These are phyloP conservation scores for Didymella keratinophila DNA, from an alignment of 2,329 filamentous ascomycete species.

Conservation along the genomic window DNA sequence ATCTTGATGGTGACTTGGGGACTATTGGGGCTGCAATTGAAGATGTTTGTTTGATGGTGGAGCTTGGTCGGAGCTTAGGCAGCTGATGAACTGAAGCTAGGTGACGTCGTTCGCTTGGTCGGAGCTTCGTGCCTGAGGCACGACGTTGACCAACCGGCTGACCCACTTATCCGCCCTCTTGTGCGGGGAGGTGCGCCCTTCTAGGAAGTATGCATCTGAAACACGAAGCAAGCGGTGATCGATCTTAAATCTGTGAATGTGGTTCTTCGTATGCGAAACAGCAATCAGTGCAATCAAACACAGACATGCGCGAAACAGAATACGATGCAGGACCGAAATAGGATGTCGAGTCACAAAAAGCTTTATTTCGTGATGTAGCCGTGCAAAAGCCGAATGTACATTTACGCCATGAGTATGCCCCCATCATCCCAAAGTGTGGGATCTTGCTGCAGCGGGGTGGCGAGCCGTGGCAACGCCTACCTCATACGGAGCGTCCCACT, in stretches of 20 bases:
- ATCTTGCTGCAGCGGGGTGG: slow-evolving; percentile 40
- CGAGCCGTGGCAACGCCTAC: slow-evolving; percentile 41
- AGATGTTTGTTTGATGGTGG: slow-evolving; percentile 20
- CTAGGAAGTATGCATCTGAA: not conserved
- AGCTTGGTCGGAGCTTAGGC: slow-evolving; percentile 26
- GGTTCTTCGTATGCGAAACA: not conserved
- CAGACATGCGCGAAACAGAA: not conserved
- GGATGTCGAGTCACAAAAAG: slow-evolving; percentile 35
- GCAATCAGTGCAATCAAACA: not conserved
- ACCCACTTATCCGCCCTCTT: slow-evolving; percentile 6
- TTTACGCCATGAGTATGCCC: slow-evolving; percentile 52
- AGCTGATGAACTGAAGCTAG: slow-evolving; percentile 31
- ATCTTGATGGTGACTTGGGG: slow-evolving; percentile 36
- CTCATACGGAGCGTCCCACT: slow-evolving; percentile 40
- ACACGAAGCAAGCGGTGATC: not conserved
- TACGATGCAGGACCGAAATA: not conserved
- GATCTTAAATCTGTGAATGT: not conserved
- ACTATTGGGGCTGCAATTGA: slow-evolving; percentile 5
- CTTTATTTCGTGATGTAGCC: slow-evolving; percentile 43
- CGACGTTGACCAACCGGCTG: slow-evolving; percentile 18
- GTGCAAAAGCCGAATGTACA: slow-evolving; percentile 49
- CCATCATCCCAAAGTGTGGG: slow-evolving; percentile 49
- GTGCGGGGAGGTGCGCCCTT: slow-evolving; percentile 10
- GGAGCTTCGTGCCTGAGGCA: slow-evolving; percentile 21
- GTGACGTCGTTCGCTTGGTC: slow-evolving; percentile 40